Evolutionary conservation across 495 filamentous ascomycete species (phyloP).

Genomic region (Daldinia concentrica): DNA sequence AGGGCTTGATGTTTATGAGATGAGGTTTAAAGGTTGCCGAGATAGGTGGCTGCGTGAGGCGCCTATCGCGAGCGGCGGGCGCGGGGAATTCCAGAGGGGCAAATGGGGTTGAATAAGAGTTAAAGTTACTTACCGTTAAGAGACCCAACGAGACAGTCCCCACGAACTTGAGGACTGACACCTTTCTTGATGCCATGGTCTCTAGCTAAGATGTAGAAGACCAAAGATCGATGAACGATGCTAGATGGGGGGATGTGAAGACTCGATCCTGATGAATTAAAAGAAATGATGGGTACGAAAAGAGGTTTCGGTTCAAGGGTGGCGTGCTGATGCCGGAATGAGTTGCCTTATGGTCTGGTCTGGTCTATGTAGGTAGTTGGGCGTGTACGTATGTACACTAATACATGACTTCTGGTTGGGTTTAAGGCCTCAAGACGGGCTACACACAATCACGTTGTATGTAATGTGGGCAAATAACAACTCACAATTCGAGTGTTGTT

Average conservation of each 20-base stretch:
- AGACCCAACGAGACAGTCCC: constrained; percentile 88
- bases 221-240: constrained; percentile 5
- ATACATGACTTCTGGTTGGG: constrained; percentile 20
- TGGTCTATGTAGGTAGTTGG: constrained; percentile 1
- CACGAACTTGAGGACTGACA: constrained; percentile 86
- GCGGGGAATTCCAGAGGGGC: constrained; percentile 37
- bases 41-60: constrained; percentile 1
- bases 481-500: constrained; percentile 13
- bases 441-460: no score
- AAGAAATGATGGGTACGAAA: not conserved
- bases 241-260: constrained; percentile 17
- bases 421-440: constrained; percentile 14
- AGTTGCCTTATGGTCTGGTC: not conserved
- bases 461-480: constrained; percentile 11
- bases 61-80: constrained; percentile 21
- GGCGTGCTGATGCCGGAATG: not conserved
- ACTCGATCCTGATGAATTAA: not conserved
- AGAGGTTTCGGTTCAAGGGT: not conserved
- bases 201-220: constrained; percentile 28
- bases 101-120: not conserved
- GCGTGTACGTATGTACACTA: constrained; percentile 10
- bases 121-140: constrained; percentile 71
- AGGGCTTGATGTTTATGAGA: constrained; percentile 1
- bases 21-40: not conserved
- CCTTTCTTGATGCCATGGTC: constrained; percentile 72